phyloP scores from a whole-genome alignment of 2,329 filamentous ascomycete genomes.

The Triangularia verruculosa region DNA sequence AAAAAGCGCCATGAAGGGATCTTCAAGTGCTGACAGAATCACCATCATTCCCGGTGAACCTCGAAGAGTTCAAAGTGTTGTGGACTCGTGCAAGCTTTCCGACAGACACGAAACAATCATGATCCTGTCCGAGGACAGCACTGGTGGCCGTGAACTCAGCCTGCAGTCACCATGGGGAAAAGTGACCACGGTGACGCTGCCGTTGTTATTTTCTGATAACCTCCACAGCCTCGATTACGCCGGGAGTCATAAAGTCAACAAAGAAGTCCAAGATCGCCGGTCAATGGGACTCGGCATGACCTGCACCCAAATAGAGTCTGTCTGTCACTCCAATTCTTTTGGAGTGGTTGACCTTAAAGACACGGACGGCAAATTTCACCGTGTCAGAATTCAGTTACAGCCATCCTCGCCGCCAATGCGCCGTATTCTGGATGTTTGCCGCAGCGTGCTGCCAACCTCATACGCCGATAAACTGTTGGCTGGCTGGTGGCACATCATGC shows the following conservation, averaged over 20 bases:
- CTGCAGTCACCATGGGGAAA: slow-evolving; percentile 74
- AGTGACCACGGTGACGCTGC: slow-evolving; percentile 64
- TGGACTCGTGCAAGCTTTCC: slow-evolving; percentile 68
- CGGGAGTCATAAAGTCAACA: slow-evolving; percentile 46
- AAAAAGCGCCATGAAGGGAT: slow-evolving; percentile 25
- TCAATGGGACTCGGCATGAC: slow-evolving; percentile 45
- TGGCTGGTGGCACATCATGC: slow-evolving; percentile 71
- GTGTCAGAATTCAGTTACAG: slow-evolving; percentile 64
- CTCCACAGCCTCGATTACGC: slow-evolving; percentile 57
- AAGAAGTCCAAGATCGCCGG: slow-evolving; percentile 49
- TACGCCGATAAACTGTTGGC: slow-evolving; percentile 61
- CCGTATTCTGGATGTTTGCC: slow-evolving; percentile 59
- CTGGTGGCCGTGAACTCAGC: slow-evolving; percentile 64
- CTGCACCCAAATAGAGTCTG: slow-evolving; percentile 47
- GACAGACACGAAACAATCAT: slow-evolving; percentile 64
- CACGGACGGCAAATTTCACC: slow-evolving; percentile 59
- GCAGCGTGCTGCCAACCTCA: slow-evolving; percentile 59
- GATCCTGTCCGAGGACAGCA: slow-evolving; percentile 62
- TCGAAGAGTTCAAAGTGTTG: slow-evolving; percentile 62
- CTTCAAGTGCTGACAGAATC: slow-evolving; percentile 36
- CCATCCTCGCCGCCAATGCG: slow-evolving; percentile 62
- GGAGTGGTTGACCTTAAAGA: slow-evolving; percentile 67
- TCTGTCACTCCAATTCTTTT: slow-evolving; percentile 56
- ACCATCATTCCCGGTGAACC: slow-evolving; percentile 49
- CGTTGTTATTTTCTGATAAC: slow-evolving; percentile 58